Evolutionary conservation across 2,329 filamentous ascomycete genomes (phyloP).

Genomic region (Monilinia aucupariae): DNA sequence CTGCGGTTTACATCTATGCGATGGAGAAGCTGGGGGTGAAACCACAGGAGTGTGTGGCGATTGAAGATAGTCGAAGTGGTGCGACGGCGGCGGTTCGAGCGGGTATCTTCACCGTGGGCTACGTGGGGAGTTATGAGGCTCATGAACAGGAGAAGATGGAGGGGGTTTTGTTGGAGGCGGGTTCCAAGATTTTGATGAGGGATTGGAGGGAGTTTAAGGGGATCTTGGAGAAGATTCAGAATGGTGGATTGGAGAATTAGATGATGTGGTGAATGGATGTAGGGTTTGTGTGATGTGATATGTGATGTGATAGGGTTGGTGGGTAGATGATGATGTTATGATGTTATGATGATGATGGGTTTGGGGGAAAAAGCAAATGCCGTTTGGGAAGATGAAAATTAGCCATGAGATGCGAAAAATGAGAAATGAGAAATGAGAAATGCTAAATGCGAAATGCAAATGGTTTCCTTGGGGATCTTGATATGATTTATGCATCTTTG

Average conservation of each 20-base stretch:
- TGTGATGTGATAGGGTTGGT: no score
- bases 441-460: no score
- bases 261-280: no score
- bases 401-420: neutral
- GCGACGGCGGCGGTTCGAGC: constrained; percentile 72
- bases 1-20: constrained; percentile 78
- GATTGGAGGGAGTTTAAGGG: constrained; percentile 51
- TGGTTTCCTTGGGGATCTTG: neutral
- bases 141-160: constrained; percentile 54
- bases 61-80: constrained; percentile 87
- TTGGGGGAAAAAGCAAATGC: neutral
- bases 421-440: neutral
- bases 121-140: constrained; percentile 68
- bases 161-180: constrained; percentile 53
- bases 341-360: neutral
- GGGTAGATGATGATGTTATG: no score
- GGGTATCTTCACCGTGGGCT: constrained; percentile 74
- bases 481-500: no score
- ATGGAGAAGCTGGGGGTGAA: constrained; percentile 67
- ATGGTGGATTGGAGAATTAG: constrained; percentile 17
- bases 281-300: no score
- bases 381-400: no score
- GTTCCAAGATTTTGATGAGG: constrained; percentile 57
- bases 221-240: constrained; percentile 25
- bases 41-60: constrained; percentile 66